phyloP scores from a whole-genome alignment of 306 rosid species.

The Castanea crenata region DNA sequence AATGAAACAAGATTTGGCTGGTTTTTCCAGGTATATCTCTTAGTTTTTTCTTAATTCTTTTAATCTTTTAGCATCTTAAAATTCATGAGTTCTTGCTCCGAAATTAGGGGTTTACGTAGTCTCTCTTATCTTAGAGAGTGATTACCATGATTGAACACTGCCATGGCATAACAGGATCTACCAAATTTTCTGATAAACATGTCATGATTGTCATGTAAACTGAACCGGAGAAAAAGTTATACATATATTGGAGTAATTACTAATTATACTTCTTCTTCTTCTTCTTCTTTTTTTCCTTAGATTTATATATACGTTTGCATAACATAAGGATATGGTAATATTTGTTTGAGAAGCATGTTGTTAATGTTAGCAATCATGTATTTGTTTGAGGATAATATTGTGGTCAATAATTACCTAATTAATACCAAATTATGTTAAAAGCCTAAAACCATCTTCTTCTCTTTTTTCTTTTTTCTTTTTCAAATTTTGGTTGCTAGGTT shows the following conservation, averaged over 20 bases:
- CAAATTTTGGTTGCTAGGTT: not conserved
- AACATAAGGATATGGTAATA: no score
- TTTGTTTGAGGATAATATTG: not conserved
- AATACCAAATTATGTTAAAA: slow-evolving; percentile 23
- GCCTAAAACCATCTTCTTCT: slow-evolving; percentile 13
- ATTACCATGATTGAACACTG: not conserved
- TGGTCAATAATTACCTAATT: not conserved
- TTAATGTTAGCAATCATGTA: not conserved
- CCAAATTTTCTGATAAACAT: not conserved
- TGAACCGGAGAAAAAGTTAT: not conserved
- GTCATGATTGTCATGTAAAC: not conserved
- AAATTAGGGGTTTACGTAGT: not conserved
- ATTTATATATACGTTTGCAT: no score
- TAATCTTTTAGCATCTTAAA: not conserved
- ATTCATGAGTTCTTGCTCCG: not conserved
- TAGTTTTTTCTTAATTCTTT: not conserved
- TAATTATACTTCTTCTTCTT: no score
- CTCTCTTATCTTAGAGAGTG: not conserved
- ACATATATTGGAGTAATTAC: no score
- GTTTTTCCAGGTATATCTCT: slow-evolving; percentile 42
- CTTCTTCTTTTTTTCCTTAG: no score
- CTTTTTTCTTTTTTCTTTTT: not conserved
- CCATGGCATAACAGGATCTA: not conserved
- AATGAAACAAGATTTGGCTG: slow-evolving; percentile 50
- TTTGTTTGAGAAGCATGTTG: not conserved